Percentiles rank a stretch among this genome's conserved stretches.
phyloP scores from a whole-genome alignment of 176 grass and related monocot species.

The Areca catechu region DNA sequence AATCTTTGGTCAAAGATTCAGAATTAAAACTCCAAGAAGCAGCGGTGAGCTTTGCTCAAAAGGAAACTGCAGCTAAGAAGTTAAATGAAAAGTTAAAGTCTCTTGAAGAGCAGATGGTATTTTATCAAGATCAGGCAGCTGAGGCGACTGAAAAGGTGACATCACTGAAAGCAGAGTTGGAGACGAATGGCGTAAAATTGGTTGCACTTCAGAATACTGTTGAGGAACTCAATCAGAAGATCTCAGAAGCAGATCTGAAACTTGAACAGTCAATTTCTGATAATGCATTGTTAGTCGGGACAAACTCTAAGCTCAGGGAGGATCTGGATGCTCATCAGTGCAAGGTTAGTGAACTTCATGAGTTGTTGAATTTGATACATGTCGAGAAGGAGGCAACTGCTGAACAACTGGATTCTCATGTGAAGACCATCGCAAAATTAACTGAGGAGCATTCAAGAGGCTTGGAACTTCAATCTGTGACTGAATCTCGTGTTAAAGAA shows the following conservation, averaged over 20 bases:
- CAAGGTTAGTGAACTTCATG: constrained; percentile 48
- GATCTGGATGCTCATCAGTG: constrained; percentile 51
- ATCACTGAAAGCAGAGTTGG: constrained; percentile 64
- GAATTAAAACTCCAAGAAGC: constrained; percentile 55
- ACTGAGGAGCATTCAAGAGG: constrained; percentile 9
- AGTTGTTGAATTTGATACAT: constrained; percentile 39
- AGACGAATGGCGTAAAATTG: constrained; percentile 60
- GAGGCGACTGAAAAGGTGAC: constrained; percentile 47
- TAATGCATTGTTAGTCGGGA: constrained; percentile 29
- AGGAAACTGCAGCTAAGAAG: constrained; percentile 43
- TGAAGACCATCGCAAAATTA: constrained; percentile 1
- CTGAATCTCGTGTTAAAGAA: constrained; percentile 13
- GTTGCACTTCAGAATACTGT: constrained; percentile 44
- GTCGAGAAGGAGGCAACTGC: constrained; percentile 17
- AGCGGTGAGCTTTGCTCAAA: constrained; percentile 34
- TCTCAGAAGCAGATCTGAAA: constrained; percentile 43
- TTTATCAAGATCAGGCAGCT: constrained; percentile 42
- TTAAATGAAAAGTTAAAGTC: constrained; percentile 44
- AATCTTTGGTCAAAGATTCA: constrained; percentile 75
- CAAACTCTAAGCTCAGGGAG: constrained; percentile 41
- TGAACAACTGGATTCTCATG: constrained; percentile 17
- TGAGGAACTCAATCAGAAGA: constrained; percentile 45
- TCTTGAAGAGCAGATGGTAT: constrained; percentile 38
- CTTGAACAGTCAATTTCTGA: constrained; percentile 39
- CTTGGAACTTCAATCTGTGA: constrained; percentile 10